These are phyloP conservation scores for Mycena kentingensis DNA, from an alignment of 768 basidiomycete genomes.

Conservation along the genomic window DNA sequence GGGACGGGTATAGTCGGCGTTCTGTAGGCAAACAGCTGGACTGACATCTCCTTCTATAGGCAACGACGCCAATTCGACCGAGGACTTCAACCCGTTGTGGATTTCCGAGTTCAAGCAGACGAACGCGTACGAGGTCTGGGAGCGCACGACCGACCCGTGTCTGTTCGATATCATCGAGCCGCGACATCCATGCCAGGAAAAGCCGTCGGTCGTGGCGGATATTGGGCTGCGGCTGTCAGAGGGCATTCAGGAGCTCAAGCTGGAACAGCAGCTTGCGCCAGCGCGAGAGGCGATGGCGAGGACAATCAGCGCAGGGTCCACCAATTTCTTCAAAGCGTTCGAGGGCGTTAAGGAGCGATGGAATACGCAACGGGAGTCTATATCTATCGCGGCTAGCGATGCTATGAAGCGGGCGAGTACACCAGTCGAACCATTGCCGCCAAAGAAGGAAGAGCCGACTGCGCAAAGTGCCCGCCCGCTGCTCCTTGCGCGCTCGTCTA, in stretches of 20 bases:
- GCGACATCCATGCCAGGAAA: slow-evolving; percentile 90
- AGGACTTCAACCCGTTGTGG: slow-evolving; percentile 90
- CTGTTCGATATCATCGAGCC: slow-evolving; percentile 97
- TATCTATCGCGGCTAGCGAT: slow-evolving; percentile 24
- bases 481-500: slow-evolving; percentile 25
- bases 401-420: slow-evolving; percentile 32
- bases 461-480: slow-evolving; percentile 19
- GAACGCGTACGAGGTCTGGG: slow-evolving; percentile 88
- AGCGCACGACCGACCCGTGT: slow-evolving; percentile 85
- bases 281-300: slow-evolving; percentile 86
- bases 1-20: slow-evolving; percentile 45
- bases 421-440: slow-evolving; percentile 15
- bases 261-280: slow-evolving; percentile 93
- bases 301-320: slow-evolving; percentile 72
- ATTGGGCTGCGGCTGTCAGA: slow-evolving; percentile 90
- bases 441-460: slow-evolving; percentile 10
- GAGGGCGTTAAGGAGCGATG: slow-evolving; percentile 84
- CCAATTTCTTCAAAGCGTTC: slow-evolving; percentile 85
- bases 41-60: slow-evolving; percentile 35
- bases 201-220: slow-evolving; percentile 86
- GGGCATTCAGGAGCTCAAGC: slow-evolving; percentile 89
- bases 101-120: slow-evolving; percentile 86
- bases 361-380: slow-evolving; percentile 36
- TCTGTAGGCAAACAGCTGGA: slow-evolving; percentile 6
- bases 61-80: slow-evolving; percentile 57